These are phyloP conservation scores for Polyplosphaeria fusca DNA, from an alignment of 495 filamentous ascomycete species.

Conservation along the genomic window DNA sequence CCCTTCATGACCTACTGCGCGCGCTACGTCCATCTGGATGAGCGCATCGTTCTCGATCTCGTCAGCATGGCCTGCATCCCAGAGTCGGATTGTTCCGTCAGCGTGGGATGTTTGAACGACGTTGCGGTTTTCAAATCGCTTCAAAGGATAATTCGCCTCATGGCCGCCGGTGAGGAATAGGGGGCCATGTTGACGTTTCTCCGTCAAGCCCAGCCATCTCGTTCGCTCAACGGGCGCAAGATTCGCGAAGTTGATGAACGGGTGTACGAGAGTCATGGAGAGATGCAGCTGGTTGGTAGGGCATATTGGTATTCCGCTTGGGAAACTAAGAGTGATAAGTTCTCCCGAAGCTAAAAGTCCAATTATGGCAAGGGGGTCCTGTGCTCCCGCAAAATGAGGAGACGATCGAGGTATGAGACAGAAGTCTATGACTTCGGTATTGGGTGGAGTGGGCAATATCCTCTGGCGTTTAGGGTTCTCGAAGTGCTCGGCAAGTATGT, in stretches of 20 bases:
- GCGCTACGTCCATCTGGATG: conserved; percentile 79
- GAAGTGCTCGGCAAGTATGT: conserved; percentile 72
- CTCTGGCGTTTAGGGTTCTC: conserved; percentile 63
- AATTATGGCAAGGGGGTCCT: conserved; percentile 85
- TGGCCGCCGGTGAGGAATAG: conserved; percentile 72
- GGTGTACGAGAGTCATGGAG: conserved; percentile 78
- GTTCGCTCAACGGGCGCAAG: conserved; percentile 68
- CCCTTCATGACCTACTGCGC: conserved; percentile 77
- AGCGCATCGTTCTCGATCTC: conserved; percentile 83
- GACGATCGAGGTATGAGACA: conserved; percentile 75
- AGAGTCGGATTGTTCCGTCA: conserved; percentile 81
- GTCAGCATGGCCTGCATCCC: conserved; percentile 86
- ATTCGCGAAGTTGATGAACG: conserved; percentile 69
- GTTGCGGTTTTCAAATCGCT: conserved; percentile 75
- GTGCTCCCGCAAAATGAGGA: conserved; percentile 80
- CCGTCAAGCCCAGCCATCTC: conserved; percentile 84
- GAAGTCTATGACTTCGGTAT: conserved; percentile 75
- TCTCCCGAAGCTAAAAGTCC: conserved; percentile 80
- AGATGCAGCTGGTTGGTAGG: conserved; percentile 88
- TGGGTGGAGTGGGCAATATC: conserved; percentile 73
- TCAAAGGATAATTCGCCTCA: conserved; percentile 61
- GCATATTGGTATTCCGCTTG: conserved; percentile 81
- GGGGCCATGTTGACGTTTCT: conserved; percentile 69
- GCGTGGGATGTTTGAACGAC: conserved; percentile 78
- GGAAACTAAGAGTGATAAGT: conserved; percentile 82